Conservation (phyloP, 2,329 filamentous ascomycete species). For the Claviceps spartinae region DNA sequence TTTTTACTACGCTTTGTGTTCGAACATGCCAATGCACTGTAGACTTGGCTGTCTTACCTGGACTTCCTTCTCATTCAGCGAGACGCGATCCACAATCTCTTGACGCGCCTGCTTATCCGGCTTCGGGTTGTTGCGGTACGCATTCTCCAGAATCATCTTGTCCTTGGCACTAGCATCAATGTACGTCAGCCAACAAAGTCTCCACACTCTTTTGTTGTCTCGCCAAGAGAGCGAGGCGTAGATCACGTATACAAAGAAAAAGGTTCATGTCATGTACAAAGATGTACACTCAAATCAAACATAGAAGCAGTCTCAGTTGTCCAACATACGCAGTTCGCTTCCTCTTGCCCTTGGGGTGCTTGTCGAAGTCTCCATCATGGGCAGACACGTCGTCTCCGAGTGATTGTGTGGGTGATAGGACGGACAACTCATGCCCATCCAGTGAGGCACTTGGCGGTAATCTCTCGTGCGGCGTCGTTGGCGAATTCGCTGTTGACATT, state of each 20-base stretch:
- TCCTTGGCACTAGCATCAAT: slow-evolving; percentile 56
- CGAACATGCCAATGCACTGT: background rate
- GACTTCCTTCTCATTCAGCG: slow-evolving; percentile 88
- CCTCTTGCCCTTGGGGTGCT: slow-evolving; percentile 46
- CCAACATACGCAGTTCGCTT: slow-evolving; percentile 48
- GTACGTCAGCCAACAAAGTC: background rate
- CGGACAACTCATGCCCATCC: slow-evolving; percentile 13
- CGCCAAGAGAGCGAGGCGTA: too few relatives aligned
- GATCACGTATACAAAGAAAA: too few relatives aligned
- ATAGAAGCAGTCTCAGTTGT: too few relatives aligned
- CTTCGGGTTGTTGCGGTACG: slow-evolving; percentile 75
- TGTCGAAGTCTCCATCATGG: slow-evolving; percentile 17
- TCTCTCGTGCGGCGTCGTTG: slow-evolving; percentile 12
- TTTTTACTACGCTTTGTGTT: background rate
- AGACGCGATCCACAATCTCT: slow-evolving; percentile 71
- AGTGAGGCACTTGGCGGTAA: slow-evolving; percentile 11
- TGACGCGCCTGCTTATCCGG: slow-evolving; percentile 81
- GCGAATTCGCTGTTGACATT: slow-evolving; percentile 15
- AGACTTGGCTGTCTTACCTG: slow-evolving; percentile 50
- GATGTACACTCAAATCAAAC: too few relatives aligned
- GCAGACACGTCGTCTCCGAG: slow-evolving; percentile 1
- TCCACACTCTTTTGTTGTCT: background rate
- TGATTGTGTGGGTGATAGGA: slow-evolving; percentile 6
- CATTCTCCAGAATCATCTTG: slow-evolving; percentile 74
- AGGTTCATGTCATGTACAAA: too few relatives aligned